A percentile compares a stretch with the other conserved stretches of the same genome.
These are phyloP conservation scores for Triadica sebifera DNA, from an alignment of 345 rosid genomes.

Conservation along the genomic window DNA sequence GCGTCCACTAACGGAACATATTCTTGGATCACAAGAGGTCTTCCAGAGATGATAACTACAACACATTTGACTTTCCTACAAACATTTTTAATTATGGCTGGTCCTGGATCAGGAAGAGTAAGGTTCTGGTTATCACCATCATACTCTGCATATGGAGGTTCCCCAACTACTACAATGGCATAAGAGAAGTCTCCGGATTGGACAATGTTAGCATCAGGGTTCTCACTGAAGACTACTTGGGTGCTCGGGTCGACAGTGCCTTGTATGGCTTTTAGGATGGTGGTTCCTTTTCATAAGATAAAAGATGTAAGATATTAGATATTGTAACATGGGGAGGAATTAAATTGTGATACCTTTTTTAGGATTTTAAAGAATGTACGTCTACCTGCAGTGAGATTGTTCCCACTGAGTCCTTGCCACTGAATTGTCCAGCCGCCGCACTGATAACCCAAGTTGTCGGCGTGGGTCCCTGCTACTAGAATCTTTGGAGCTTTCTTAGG, in stretches of 20 bases:
- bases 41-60: constrained; percentile 19
- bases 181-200: constrained; percentile 17
- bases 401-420: constrained; percentile 29
- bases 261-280: constrained; percentile 18
- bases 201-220: constrained; percentile 7
- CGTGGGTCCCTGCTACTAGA: constrained; percentile 22
- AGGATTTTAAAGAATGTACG: neutral
- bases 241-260: constrained; percentile 17
- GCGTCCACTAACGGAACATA: neutral
- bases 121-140: constrained; percentile 17
- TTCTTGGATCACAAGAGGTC: constrained; percentile 19
- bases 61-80: constrained; percentile 20
- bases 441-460: constrained; percentile 28
- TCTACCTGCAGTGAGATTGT: constrained; percentile 21
- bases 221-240: constrained; percentile 18
- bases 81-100: constrained; percentile 7
- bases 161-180: constrained; percentile 31
- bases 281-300: constrained; percentile 18
- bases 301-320: too few species aligned
- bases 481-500: constrained; percentile 19
- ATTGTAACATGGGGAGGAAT: too few species aligned
- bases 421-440: constrained; percentile 32
- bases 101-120: constrained; percentile 16
- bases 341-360: neutral
- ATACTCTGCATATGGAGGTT: constrained; percentile 20